Base-by-base conservation (phyloP, 2,329 filamentous ascomycete genomes). In the Chalara sp. region DNA sequence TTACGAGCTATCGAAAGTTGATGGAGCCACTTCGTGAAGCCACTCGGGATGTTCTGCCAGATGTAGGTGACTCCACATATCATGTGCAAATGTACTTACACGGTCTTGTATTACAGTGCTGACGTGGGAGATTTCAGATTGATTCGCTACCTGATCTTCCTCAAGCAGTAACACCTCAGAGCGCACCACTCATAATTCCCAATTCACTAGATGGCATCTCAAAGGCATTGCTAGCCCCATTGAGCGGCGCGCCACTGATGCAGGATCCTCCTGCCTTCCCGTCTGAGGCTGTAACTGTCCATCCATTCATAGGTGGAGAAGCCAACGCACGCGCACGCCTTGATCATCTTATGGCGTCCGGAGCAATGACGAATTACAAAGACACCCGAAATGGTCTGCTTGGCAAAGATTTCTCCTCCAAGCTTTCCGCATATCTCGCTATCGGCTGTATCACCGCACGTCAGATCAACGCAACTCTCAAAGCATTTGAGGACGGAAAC, bases 381-480 rank as follows among this genome's bases (percentile, higher is more conserved):
- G 74, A 79, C 13, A 87, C 84, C 0, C 77, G 86, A 2, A 89
- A 91, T 53, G 84, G 84, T 0, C 72, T 90, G 1, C 65, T 90
- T 0, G 87, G 86, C 1, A 63, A 72, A 1, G 83, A 89, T 56
- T 89, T 84, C 61, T 87, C 83, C 60, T 89, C 86, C 3, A 91
- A 90, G 54, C 70, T 92, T 0, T 89, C 87, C 0, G 83, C 80
- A 0, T 92, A 81, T 63, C 73, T 92, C 0, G 78, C 86, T 0
- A 75, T 87, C 10, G 88, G 88, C 4, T 86, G 81, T 58, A 72
- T 91, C 42, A 86, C 86, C 0, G 83, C 86, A 1, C 80, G 87
- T 1, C 84, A 89, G 61, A 70, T 92, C 3, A 86, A 92, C 55
- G 74, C 77, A 43, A 75, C 77, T n/a, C 73, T 92, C 46, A 29